These are phyloP conservation scores for Favolaschia claudopus DNA, from an alignment of 768 basidiomycete species.

Conservation along the genomic window DNA sequence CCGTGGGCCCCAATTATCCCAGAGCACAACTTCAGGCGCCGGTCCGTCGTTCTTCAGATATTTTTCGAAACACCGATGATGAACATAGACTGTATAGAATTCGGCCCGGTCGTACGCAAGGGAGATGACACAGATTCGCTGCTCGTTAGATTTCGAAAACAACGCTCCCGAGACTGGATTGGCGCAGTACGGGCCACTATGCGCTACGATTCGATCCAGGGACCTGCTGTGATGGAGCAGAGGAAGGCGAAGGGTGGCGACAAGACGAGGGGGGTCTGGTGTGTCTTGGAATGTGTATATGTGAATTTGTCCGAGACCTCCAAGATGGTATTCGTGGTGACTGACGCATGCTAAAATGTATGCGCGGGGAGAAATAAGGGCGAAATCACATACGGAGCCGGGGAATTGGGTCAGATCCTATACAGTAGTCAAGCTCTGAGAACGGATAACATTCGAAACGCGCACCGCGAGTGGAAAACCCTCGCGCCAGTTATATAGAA, in stretches of 20 bases:
- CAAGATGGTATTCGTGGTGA: background rate
- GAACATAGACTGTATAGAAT: slow-evolving; percentile 11
- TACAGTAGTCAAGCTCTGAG: background rate
- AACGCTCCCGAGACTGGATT: background rate
- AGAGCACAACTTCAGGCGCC: slow-evolving; percentile 2
- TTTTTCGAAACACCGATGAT: slow-evolving; percentile 11
- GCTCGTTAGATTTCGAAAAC: slow-evolving; percentile 13
- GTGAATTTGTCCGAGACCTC: slow-evolving; percentile 45
- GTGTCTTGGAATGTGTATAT: slow-evolving; percentile 46
- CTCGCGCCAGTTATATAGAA: slow-evolving; percentile 63
- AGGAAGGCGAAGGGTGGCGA: slow-evolving; percentile 1
- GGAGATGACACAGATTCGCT: slow-evolving; percentile 4
- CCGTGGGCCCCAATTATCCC: slow-evolving; percentile 23
- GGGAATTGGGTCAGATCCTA: slow-evolving; percentile 34
- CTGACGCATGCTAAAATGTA: slow-evolving; percentile 48
- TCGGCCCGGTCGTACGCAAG: slow-evolving; percentile 6
- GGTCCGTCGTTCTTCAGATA: background rate
- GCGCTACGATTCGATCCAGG: slow-evolving; percentile 3
- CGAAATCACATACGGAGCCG: slow-evolving; percentile 47
- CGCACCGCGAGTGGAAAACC: slow-evolving; percentile 52
- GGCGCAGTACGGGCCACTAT: slow-evolving; percentile 19
- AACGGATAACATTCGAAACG: slow-evolving; percentile 12
- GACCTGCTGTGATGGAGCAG: background rate
- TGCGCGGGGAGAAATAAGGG: slow-evolving; percentile 52
- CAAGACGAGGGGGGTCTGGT: background rate